Evolutionary conservation across 345 rosid genomes (phyloP), one percentile per base, ranked within the genome.

Genomic region (Streptanthus diversifolius): DNA sequence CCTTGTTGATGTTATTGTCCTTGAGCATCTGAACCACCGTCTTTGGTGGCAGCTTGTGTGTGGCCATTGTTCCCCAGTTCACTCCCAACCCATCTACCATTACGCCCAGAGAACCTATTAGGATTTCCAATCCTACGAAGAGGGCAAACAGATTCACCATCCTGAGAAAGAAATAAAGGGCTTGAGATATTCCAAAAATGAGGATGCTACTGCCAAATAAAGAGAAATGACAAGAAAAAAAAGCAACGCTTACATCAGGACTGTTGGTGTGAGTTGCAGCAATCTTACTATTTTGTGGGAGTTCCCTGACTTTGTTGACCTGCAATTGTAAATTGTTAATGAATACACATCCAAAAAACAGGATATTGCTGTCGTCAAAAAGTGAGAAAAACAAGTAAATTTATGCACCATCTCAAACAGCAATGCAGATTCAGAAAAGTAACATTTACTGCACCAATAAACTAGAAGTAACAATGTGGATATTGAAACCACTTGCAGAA

Each of bases 301-400:
- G 96, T 80, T 92, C 97, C 80, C 98, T 86, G 76, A 95, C 90
- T 76, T 92, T 86, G 85, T 95, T 95, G 40, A 95, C 98, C 99
- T 95, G 85, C 55, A 83, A 30, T 14, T 45, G 64, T 52, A 32
- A 53, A 24, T 61, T 61, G 14, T 54, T 27, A 5, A 58, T 39
- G 45, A 41, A 53, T 53, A 75, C 30, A 41, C 54, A 56, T 25
- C 54, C 12, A 45, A 47, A 47, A 52, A 52, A 29, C 21, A 63
- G 29, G 1, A 43, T 47, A 41, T 40, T 12, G 25, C 18, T 1
- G 39, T 22, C 63, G 21, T 7, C 7, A 51, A 22, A 30, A 59
- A 36, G 8, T 56, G 47, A 57, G 21, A 10, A 24, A 44, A 17
- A 44, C 21, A 30, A 24, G 81, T 44, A 55, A 53, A 27, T 10